phyloP scores from a whole-genome alignment of 176 grass and related monocot genomes.

The Juncus inflexus region DNA sequence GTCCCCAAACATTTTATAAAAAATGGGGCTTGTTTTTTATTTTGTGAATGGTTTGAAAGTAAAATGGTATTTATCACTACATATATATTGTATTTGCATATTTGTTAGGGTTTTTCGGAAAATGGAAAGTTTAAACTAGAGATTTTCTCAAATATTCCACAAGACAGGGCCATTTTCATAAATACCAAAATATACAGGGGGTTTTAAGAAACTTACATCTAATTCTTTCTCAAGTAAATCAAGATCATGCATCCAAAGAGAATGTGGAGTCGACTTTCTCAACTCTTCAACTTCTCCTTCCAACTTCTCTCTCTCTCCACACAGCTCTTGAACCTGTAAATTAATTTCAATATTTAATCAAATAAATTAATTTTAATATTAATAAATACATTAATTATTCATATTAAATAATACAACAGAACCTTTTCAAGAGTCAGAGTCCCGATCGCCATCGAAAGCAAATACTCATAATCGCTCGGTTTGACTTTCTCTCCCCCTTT shows the following conservation, averaged over 20 bases:
- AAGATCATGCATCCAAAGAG: constrained; percentile 76
- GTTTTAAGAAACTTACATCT: constrained; percentile 43
- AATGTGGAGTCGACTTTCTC: constrained; percentile 29
- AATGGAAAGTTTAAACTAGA: no score
- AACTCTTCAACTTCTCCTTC: constrained; percentile 41
- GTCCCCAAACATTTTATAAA: no score
- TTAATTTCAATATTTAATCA: no score
- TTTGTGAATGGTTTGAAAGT: no score
- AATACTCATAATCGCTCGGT: constrained; percentile 70
- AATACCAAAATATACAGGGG: background rate
- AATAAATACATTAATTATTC: no score
- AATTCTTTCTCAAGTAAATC: constrained; percentile 70
- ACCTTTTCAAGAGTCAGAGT: constrained; percentile 71
- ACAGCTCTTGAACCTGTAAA: constrained; percentile 31
- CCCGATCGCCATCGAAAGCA: constrained; percentile 79
- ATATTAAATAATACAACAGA: no score
- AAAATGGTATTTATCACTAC: no score
- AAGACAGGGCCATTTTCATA: background rate
- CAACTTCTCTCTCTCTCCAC: constrained; percentile 42
- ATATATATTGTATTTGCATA: no score
- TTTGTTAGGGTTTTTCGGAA: no score
- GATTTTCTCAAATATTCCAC: no score
- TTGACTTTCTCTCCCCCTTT: constrained; percentile 13
- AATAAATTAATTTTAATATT: no score
- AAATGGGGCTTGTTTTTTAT: no score